Evolutionary conservation across 2,329 filamentous ascomycete genomes (phyloP).

Genomic region (Apiospora kogelbergensis): DNA sequence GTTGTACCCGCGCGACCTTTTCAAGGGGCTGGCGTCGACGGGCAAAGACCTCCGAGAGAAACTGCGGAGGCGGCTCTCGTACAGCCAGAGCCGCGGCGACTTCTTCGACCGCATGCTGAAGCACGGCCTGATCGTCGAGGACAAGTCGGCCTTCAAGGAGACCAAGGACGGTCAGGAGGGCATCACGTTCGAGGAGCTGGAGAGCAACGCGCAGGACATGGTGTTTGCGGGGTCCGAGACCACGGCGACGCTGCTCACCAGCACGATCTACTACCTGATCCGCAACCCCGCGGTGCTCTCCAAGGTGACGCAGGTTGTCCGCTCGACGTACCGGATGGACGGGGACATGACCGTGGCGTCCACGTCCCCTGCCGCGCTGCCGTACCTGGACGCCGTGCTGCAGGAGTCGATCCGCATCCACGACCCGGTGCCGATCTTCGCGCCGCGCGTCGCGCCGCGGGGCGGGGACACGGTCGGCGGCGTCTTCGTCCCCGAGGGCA

Average conservation of each 20-base stretch:
- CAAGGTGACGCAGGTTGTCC: slow-evolving; percentile 39
- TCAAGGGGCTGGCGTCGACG: neutral
- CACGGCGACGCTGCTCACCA: slow-evolving; percentile 44
- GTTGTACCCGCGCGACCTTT: neutral
- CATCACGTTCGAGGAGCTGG: slow-evolving; percentile 22
- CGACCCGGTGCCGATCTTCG: slow-evolving; percentile 29
- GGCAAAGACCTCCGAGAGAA: slow-evolving; percentile 6
- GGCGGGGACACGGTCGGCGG: slow-evolving; percentile 26
- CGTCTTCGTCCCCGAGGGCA: slow-evolving; percentile 23
- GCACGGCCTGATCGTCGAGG: slow-evolving; percentile 22
- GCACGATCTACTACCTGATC: slow-evolving; percentile 39
- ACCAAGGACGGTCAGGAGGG: neutral
- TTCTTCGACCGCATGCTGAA: slow-evolving; percentile 13
- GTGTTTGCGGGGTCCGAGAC: slow-evolving; percentile 52
- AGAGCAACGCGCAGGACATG: slow-evolving; percentile 27
- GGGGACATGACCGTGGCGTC: slow-evolving; percentile 39
- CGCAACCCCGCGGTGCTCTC: slow-evolving; percentile 32
- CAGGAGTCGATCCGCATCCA: slow-evolving; percentile 44
- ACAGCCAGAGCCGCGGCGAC: neutral
- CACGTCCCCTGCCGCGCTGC: slow-evolving; percentile 25
- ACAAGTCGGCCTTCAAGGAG: slow-evolving; percentile 35
- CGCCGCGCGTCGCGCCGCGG: slow-evolving; percentile 24
- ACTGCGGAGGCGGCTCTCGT: neutral
- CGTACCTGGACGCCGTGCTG: slow-evolving; percentile 42
- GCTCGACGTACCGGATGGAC: slow-evolving; percentile 34